These are phyloP conservation scores for Lactarius akahatsu DNA, from an alignment of 768 basidiomycete genomes.

Conservation along the genomic window DNA sequence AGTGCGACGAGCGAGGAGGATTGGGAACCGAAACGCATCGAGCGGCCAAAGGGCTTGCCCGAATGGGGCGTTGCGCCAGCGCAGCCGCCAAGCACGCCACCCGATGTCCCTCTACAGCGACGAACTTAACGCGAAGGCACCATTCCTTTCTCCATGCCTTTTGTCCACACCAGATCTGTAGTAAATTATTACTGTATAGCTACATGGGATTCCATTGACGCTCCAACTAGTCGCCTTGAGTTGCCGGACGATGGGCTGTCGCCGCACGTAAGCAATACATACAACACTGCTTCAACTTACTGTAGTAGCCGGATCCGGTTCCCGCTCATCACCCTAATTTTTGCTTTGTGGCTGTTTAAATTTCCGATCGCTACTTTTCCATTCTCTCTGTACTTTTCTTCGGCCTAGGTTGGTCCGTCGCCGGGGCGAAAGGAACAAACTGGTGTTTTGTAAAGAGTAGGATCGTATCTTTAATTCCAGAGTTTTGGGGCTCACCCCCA, in stretches of 20 bases:
- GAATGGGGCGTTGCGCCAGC: slow-evolving; percentile 90
- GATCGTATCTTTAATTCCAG: not conserved
- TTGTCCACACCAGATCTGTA: not conserved
- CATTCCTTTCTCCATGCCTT: not conserved
- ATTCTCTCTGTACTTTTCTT: not conserved
- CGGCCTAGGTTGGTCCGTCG: not conserved
- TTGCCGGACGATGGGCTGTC: not conserved
- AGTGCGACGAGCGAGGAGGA: slow-evolving; percentile 62
- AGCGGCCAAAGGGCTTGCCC: slow-evolving; percentile 80
- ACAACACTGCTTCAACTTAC: not conserved
- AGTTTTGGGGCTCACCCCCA: not conserved
- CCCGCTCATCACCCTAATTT: slow-evolving; percentile 14
- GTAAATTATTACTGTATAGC: not conserved
- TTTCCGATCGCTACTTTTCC: not conserved
- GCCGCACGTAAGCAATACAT: not conserved
- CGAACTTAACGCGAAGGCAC: slow-evolving; percentile 8
- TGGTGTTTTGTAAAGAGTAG: not conserved
- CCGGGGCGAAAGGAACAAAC: not conserved
- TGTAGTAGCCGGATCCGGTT: not conserved
- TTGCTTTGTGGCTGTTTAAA: not conserved
- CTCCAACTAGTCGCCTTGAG: not conserved
- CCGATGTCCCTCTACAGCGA: slow-evolving; percentile 3
- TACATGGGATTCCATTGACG: not conserved
- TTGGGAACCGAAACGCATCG: slow-evolving; percentile 87
- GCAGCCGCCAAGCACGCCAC: slow-evolving; percentile 40